Base-by-base conservation (phyloP, 305 asterid genomes). In the Fraxinus latifolia region DNA sequence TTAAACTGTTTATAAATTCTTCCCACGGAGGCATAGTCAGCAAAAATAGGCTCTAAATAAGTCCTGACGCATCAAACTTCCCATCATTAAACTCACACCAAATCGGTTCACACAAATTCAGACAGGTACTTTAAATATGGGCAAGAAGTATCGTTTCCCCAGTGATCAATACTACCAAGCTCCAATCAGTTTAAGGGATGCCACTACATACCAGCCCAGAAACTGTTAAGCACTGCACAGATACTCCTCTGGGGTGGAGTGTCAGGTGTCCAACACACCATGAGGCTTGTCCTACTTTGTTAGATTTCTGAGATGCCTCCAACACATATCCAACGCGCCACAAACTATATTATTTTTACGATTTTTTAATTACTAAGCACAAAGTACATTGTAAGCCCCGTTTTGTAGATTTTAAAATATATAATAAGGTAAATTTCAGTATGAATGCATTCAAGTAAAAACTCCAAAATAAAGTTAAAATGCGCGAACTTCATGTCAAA, bases 11-110 rank as follows among this genome's bases (percentile, higher is more conserved):
- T 4, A 50, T 15, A 50, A n/a, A 50, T 15, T 50, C 8, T n/a
- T 21, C 68, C 79, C 81, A 34, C 29, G 7, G 62, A n/a, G 23
- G 23, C 62, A 39, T 39, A 60, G 1, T 60, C 31, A 7, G 29
- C 19, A 72, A 80, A 14, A 53, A 25, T 42, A 25, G 74, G 80
- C 34, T 47, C 80, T 11, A 82, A 62, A 58, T 39, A 73, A 25
- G 27, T 67, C 31, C 79, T 12, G 62, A 25, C 37, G 29, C 7
- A 34, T 5, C 39, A 32, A 73, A 60, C 60, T 80, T 76, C 32
- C 71, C 31, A 62, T 62, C 71, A 62, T 21, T 23, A 23, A 19
- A 55, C 67, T 55, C 27, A 5, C 21, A 50, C 21, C 62, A 50
- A 50, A 50, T 50, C 8, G 62, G 8, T 50, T 50, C 21, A 15